These are phyloP conservation scores for Nicotiana sylvestris DNA, from an alignment of 257 asterid species.

Conservation along the genomic window DNA sequence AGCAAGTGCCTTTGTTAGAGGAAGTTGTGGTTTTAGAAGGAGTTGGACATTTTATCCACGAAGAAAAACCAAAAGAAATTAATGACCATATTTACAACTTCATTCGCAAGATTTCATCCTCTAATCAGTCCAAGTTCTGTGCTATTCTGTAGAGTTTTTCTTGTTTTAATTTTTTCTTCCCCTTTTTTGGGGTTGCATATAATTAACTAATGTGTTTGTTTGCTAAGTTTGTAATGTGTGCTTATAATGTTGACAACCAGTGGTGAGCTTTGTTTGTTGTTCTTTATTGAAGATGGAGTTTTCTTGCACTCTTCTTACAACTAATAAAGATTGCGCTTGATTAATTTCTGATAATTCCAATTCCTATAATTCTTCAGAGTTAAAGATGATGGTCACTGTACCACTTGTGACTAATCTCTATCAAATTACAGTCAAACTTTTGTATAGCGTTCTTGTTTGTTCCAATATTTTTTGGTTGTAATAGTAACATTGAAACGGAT, in stretches of 20 bases:
- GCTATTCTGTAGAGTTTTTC: neutral
- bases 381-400: neutral
- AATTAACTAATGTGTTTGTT: neutral
- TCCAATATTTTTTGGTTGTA: too few species aligned
- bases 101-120: constrained; percentile 24
- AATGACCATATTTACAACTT: constrained; percentile 50
- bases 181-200: neutral
- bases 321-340: neutral
- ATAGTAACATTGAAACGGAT: too few species aligned
- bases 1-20: constrained; percentile 50
- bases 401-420: neutral
- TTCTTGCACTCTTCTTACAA: neutral
- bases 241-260: neutral
- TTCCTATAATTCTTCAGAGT: neutral
- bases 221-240: neutral
- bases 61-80: constrained; percentile 56
- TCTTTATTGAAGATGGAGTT: neutral
- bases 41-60: constrained; percentile 58
- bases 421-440: neutral
- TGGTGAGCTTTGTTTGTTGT: neutral
- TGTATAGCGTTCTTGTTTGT: too few species aligned
- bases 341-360: neutral
- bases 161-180: neutral
- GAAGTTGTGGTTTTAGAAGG: constrained; percentile 60
- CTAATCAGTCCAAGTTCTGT: constrained; percentile 1